phyloP scores from a whole-genome alignment of 371 early-diverging fungal species.

The Mortierella sp. region DNA sequence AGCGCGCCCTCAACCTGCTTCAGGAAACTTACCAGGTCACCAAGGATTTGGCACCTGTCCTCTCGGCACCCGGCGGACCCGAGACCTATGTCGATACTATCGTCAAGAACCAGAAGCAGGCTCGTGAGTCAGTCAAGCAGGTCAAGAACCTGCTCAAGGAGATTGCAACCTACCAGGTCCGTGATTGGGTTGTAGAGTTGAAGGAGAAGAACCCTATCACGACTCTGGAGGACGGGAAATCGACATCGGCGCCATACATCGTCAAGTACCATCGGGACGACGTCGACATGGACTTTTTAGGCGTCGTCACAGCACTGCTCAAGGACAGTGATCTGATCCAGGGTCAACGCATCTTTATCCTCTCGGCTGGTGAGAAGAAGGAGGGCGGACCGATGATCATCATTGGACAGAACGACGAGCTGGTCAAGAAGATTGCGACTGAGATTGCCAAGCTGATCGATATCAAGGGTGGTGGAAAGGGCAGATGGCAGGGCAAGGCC shows the following conservation, averaged over 20 bases:
- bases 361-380: slow-evolving; percentile 65
- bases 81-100: slow-evolving; percentile 74
- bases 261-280: slow-evolving; percentile 68
- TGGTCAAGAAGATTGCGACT: slow-evolving; percentile 63
- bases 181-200: slow-evolving; percentile 58
- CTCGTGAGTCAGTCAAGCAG: slow-evolving; percentile 59
- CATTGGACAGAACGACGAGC: slow-evolving; percentile 59
- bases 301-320: slow-evolving; percentile 51
- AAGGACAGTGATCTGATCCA: slow-evolving; percentile 58
- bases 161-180: slow-evolving; percentile 62
- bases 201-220: slow-evolving; percentile 28
- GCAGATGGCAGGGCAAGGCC: slow-evolving; percentile 77
- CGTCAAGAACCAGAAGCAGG: slow-evolving; percentile 59
- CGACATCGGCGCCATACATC: slow-evolving; percentile 17
- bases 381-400: slow-evolving; percentile 70
- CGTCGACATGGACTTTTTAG: slow-evolving; percentile 72
- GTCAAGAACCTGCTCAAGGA: slow-evolving; percentile 64
- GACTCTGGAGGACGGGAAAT: neutral
- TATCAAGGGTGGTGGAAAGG: slow-evolving; percentile 77
- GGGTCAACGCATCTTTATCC: slow-evolving; percentile 54
- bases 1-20: slow-evolving; percentile 68
- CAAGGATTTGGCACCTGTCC: slow-evolving; percentile 62
- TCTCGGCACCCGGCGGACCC: slow-evolving; percentile 68
- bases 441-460: slow-evolving; percentile 51
- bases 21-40: slow-evolving; percentile 63